Base-by-base conservation (phyloP, 805 yeast genomes). In the Peterozyma toletana region DNA sequence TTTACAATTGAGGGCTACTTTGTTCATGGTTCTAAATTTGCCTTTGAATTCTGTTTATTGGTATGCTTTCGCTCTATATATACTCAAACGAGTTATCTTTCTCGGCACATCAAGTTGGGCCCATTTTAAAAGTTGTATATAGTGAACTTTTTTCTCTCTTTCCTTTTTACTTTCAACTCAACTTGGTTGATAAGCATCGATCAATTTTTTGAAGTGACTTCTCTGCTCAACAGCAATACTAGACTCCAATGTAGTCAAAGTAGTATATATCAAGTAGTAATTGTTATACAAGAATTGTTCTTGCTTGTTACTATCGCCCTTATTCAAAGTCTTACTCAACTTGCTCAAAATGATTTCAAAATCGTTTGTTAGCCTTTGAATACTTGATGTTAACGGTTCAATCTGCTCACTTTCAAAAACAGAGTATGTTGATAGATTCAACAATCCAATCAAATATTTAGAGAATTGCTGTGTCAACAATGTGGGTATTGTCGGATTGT, bases 391-490 rank as follows among this genome's bases (percentile, higher is more conserved):
- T 7, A 91, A 66, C 1, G 96, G 96, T 51, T 87, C 97, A 13
- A 73, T 35, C 56, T 64, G 61, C 41, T 60, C 67, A 9, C 56
- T 44, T 40, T 62, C 66, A 38, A 54, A 57, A 6, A 58, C 56
- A 7, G 57, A 45, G 43, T 59, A 58, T 27, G 48, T 58, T 38
- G 56, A 67, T 37, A 91, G 65, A 36, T 79, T 78, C 43, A 90
- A 65, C 29, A 93, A 60, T 5, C 91, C 91, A 51, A 79, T 73
- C 10, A 91, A 54, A 44, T 84, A 75, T 42, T 77, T 79, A 1
- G 95, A 81, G 61, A 87, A 86, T 44, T 84, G 86, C 51, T 87
- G 89, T 0, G 97, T 87, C 31, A 90, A 58, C 11, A 71, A 77
- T 50, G 80, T 77, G 1, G 88, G 86, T 3, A 66, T 59, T 3